These are phyloP conservation scores for Colletotrichum agaves DNA, from an alignment of 2,329 filamentous ascomycete species.

Conservation along the genomic window DNA sequence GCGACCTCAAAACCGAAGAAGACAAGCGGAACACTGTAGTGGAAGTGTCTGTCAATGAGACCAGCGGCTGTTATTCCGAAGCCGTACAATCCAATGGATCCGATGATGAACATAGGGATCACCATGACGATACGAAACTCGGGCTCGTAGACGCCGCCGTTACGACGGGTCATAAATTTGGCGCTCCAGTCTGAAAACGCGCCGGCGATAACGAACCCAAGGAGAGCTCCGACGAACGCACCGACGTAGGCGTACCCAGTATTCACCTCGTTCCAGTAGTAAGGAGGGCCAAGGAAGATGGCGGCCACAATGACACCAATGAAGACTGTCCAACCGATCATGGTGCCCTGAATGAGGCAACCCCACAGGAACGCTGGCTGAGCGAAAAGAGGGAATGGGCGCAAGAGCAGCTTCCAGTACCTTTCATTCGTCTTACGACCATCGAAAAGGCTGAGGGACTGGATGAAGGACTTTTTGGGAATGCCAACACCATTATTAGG, in stretches of 20 bases:
- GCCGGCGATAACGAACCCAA: slow-evolving; percentile 82
- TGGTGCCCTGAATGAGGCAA: slow-evolving; percentile 82
- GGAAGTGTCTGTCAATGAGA: slow-evolving; percentile 64
- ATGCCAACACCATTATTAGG: slow-evolving; percentile 40
- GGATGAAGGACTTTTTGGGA: slow-evolving; percentile 66
- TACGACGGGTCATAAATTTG: slow-evolving; percentile 75
- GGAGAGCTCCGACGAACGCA: slow-evolving; percentile 83
- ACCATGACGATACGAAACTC: slow-evolving; percentile 90
- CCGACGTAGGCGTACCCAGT: slow-evolving; percentile 90
- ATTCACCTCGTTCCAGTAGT: slow-evolving; percentile 83
- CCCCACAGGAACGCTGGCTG: slow-evolving; percentile 89
- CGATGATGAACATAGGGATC: slow-evolving; percentile 82
- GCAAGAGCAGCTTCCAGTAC: slow-evolving; percentile 72
- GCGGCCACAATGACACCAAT: slow-evolving; percentile 86
- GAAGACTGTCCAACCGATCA: slow-evolving; percentile 97
- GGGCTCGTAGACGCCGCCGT: slow-evolving; percentile 87
- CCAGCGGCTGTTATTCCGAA: slow-evolving; percentile 80
- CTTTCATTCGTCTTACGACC: slow-evolving; percentile 83
- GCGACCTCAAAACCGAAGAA: slow-evolving; percentile 88
- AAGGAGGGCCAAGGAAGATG: slow-evolving; percentile 82
- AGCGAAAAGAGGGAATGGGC: slow-evolving; percentile 83
- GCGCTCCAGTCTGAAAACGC: slow-evolving; percentile 78
- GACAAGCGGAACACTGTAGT: slow-evolving; percentile 79
- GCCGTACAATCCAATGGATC: slow-evolving; percentile 82
- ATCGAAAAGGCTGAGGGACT: slow-evolving; percentile 77